These are phyloP conservation scores for Neurospora sp. DNA, from an alignment of 2,329 filamentous ascomycete genomes.

Conservation along the genomic window DNA sequence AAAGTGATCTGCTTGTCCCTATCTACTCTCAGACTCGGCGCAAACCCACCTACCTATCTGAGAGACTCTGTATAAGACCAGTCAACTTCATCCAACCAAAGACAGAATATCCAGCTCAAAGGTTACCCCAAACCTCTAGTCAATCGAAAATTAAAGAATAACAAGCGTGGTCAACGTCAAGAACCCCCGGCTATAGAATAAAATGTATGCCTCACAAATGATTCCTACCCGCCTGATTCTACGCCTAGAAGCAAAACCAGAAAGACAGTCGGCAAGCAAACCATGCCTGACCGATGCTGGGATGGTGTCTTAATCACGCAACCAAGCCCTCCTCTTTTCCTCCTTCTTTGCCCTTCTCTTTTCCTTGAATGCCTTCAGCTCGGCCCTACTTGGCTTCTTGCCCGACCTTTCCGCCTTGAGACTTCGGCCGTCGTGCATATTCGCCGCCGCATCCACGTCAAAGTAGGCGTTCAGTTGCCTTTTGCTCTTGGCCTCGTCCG, in stretches of 20 bases:
- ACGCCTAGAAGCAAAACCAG: neutral
- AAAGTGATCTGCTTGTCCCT: neutral
- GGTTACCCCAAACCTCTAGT: neutral
- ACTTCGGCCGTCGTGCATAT: slow-evolving; percentile 80
- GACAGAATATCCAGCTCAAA: neutral
- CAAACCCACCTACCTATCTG: neutral
- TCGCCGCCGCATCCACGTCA: slow-evolving; percentile 89
- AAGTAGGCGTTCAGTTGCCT: slow-evolving; percentile 93
- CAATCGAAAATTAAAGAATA: neutral
- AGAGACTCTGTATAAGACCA: neutral
- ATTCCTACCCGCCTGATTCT: neutral
- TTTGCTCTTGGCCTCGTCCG: slow-evolving; percentile 76
- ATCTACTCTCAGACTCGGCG: neutral
- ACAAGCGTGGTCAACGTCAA: neutral
- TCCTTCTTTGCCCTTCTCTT: slow-evolving; percentile 85
- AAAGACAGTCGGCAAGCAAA: neutral
- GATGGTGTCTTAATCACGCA: slow-evolving; percentile 56
- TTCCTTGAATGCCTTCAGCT: slow-evolving; percentile 86
- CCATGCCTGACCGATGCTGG: neutral
- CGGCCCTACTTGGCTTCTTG: slow-evolving; percentile 74
- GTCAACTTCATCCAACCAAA: neutral
- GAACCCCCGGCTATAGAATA: neutral
- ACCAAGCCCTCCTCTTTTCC: slow-evolving; percentile 86
- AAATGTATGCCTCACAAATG: neutral
- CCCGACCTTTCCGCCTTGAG: slow-evolving; percentile 82